Conservation (phyloP, 108 stramenopile genomes). For the Hondaea fermentalgiana region DNA sequence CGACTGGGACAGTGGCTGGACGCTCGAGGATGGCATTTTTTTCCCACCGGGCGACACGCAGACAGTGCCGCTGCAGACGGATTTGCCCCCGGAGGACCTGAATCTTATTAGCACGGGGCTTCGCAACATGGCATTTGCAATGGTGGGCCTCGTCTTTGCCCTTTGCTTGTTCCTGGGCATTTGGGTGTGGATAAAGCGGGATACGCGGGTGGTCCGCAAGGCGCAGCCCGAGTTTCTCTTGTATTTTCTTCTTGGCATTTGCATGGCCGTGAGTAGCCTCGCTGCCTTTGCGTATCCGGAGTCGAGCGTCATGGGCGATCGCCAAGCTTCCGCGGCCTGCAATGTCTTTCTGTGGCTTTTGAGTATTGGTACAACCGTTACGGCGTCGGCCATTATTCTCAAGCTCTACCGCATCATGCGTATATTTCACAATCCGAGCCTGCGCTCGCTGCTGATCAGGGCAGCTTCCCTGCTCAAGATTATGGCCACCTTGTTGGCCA, state of each 20-base stretch:
- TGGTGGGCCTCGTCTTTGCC: neutral
- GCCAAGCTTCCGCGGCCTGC: neutral
- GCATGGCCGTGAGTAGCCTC: neutral
- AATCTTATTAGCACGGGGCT: neutral
- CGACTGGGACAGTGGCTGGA: neutral
- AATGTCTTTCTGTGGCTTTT: neutral
- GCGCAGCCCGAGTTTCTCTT: neutral
- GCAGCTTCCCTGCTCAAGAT: neutral
- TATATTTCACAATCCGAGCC: neutral
- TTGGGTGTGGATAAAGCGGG: neutral
- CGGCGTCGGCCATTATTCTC: neutral
- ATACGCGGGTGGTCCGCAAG: neutral
- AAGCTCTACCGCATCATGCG: slow-evolving; percentile 6
- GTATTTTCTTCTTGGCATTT: neutral
- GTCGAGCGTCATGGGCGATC: neutral
- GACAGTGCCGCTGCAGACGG: neutral
- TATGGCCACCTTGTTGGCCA: neutral
- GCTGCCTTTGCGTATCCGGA: neutral
- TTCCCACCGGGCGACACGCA: neutral
- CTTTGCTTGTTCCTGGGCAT: neutral
- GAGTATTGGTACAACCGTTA: neutral
- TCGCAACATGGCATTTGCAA: neutral
- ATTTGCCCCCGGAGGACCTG: neutral
- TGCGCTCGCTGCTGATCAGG: neutral
- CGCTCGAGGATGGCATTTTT: neutral